Evolutionary conservation across 305 asterid genomes (phyloP).

Genomic region (Stenogyne calaminthoides): DNA sequence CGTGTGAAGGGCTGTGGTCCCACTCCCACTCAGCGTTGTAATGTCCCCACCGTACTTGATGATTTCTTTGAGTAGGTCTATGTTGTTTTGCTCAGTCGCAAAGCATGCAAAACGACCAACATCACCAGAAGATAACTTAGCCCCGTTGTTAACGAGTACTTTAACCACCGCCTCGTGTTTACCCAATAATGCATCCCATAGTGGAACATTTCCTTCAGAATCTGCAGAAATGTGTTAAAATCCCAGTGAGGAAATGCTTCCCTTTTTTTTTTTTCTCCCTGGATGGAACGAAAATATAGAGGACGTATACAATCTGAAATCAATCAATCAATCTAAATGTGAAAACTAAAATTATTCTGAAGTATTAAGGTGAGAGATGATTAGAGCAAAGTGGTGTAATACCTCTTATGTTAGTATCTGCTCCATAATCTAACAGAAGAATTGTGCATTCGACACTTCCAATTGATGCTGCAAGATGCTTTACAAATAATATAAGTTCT

Average conservation of each 20-base stretch:
- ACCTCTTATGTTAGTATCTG: slow-evolving; percentile 68
- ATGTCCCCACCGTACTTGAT: slow-evolving; percentile 62
- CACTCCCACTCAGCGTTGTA: slow-evolving; percentile 45
- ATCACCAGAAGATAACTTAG: slow-evolving; percentile 59
- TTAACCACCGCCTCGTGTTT: slow-evolving; percentile 51
- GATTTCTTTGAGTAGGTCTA: slow-evolving; percentile 62
- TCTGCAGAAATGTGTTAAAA: slow-evolving; percentile 42
- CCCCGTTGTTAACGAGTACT: slow-evolving; percentile 60
- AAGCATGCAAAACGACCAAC: slow-evolving; percentile 64
- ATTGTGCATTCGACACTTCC: slow-evolving; percentile 57
- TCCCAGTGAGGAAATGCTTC: background rate
- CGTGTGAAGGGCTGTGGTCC: slow-evolving; percentile 75
- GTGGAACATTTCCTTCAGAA: slow-evolving; percentile 78
- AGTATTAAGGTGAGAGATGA: background rate
- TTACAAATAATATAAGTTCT: slow-evolving; percentile 32
- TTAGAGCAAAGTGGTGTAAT: slow-evolving; percentile 5
- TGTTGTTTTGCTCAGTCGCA: slow-evolving; percentile 63
- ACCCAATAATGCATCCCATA: slow-evolving; percentile 75
- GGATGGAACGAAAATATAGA: too few species aligned
- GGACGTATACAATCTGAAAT: too few species aligned
- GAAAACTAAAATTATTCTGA: background rate
- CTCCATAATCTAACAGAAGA: slow-evolving; percentile 72
- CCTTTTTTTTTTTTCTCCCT: background rate
- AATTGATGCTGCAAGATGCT: slow-evolving; percentile 70
- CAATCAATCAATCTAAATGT: too few species aligned